Conservation (phyloP, 345 rosid genomes). For the Gossypium australe region DNA sequence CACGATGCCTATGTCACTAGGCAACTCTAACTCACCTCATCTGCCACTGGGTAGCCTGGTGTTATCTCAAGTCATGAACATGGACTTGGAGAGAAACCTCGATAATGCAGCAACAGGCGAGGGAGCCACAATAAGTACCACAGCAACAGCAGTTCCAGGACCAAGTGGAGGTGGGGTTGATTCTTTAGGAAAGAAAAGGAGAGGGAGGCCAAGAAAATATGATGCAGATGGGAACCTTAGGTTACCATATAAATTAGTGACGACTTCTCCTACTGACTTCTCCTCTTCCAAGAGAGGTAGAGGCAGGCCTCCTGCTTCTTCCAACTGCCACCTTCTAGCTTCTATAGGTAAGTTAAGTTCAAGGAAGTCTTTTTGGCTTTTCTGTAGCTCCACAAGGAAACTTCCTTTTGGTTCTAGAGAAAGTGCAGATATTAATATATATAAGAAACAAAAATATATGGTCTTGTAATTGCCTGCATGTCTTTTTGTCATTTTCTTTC, state of each 20-base stretch:
- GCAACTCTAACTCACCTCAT: slow-evolving; percentile 41
- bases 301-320: slow-evolving; percentile 38
- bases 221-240: slow-evolving; percentile 40
- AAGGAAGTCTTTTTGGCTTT: background rate
- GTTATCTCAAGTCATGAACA: slow-evolving; percentile 2
- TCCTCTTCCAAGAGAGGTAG: slow-evolving; percentile 40
- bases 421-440: slow-evolving; percentile 14
- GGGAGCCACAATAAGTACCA: background rate
- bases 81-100: background rate
- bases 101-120: slow-evolving; percentile 4
- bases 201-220: slow-evolving; percentile 52
- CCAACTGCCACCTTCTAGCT: slow-evolving; percentile 57
- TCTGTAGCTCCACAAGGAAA: slow-evolving; percentile 8
- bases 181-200: slow-evolving; percentile 34
- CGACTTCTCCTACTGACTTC: slow-evolving; percentile 21
- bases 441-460: background rate
- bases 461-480: slow-evolving; percentile 5
- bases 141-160: background rate
- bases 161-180: slow-evolving; percentile 12
- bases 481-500: background rate
- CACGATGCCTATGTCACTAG: slow-evolving; percentile 29
- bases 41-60: slow-evolving; percentile 23
- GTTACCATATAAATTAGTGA: background rate
- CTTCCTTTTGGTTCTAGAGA: slow-evolving; percentile 22
- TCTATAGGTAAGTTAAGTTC: slow-evolving; percentile 40